Conservation (phyloP, 1,284 basidiomycete genomes). For the Dichomitus squalens region DNA sequence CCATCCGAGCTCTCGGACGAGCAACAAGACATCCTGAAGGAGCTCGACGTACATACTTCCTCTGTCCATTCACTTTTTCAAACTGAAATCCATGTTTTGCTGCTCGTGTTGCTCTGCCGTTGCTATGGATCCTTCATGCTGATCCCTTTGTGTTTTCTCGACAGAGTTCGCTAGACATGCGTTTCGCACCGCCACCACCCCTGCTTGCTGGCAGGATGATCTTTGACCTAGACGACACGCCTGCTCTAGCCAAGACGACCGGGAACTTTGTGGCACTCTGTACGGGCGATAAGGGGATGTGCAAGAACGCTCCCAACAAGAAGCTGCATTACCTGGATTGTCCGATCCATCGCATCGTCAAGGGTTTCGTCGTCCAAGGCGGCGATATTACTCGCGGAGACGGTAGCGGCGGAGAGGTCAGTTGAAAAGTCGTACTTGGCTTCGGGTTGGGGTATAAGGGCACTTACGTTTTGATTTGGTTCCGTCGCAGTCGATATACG, state of each 20-base stretch:
- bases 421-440: conserved; percentile 6
- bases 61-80: not conserved
- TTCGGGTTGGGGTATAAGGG: not conserved
- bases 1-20: conserved; percentile 43
- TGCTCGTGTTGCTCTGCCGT: too few species aligned
- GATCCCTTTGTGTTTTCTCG: not conserved
- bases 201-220: conserved; percentile 41
- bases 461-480: not conserved
- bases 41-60: conserved; percentile 37
- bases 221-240: conserved; percentile 40
- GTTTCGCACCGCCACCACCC: conserved; percentile 38
- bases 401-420: conserved; percentile 52
- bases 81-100: not conserved
- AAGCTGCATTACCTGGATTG: conserved; percentile 45
- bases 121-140: not conserved
- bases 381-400: conserved; percentile 54
- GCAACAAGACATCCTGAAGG: conserved; percentile 43
- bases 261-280: conserved; percentile 51
- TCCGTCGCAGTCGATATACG: conserved; percentile 44
- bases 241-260: conserved; percentile 46
- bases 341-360: conserved; percentile 48
- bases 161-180: conserved; percentile 36
- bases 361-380: conserved; percentile 51
- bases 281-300: conserved; percentile 47
- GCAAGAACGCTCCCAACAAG: conserved; percentile 51